Percentiles rank a stretch among this genome's conserved stretches.
phyloP scores from a whole-genome alignment of 345 rosid genomes.

The sweet orange (Citrus sinensis) region DNA sequence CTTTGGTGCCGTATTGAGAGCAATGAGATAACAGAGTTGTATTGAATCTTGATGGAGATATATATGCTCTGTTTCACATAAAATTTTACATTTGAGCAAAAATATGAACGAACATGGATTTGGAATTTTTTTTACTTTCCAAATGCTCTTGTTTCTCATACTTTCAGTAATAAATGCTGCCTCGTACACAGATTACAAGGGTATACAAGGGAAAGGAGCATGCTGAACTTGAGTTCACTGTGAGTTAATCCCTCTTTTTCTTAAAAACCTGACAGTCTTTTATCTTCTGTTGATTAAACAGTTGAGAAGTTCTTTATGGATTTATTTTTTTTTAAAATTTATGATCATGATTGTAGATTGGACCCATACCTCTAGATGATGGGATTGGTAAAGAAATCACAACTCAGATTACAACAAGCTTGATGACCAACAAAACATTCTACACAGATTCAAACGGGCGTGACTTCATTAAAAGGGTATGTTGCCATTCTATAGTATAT shows the following conservation, averaged over 20 bases:
- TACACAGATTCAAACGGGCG: slow-evolving; percentile 95
- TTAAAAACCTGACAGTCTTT: neutral
- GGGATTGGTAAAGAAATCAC: slow-evolving; percentile 82
- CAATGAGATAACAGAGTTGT: neutral
- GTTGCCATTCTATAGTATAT: slow-evolving; percentile 7
- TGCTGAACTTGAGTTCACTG: slow-evolving; percentile 90
- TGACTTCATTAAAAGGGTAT: slow-evolving; percentile 88
- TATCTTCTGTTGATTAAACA: neutral
- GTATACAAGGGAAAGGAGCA: slow-evolving; percentile 83
- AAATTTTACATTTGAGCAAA: neutral
- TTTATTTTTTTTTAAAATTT: slow-evolving; percentile 19
- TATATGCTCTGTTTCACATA: neutral
- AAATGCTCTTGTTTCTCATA: neutral
- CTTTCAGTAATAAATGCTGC: slow-evolving; percentile 18
- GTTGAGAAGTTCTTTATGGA: slow-evolving; percentile 4
- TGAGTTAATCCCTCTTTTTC: slow-evolving; percentile 37
- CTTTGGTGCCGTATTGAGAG: neutral
- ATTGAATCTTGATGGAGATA: neutral
- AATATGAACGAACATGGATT: neutral
- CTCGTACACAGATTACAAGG: slow-evolving; percentile 58
- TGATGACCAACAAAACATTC: slow-evolving; percentile 79
- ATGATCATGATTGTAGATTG: slow-evolving; percentile 48
- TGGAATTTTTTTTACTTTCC: neutral
- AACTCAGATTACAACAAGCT: slow-evolving; percentile 62
- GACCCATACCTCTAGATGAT: slow-evolving; percentile 89